A percentile compares a stretch with the other conserved stretches of the same genome.
Evolutionary conservation across 2,329 filamentous ascomycete genomes (phyloP).

Genomic region (Aspergillus viridinutans): DNA sequence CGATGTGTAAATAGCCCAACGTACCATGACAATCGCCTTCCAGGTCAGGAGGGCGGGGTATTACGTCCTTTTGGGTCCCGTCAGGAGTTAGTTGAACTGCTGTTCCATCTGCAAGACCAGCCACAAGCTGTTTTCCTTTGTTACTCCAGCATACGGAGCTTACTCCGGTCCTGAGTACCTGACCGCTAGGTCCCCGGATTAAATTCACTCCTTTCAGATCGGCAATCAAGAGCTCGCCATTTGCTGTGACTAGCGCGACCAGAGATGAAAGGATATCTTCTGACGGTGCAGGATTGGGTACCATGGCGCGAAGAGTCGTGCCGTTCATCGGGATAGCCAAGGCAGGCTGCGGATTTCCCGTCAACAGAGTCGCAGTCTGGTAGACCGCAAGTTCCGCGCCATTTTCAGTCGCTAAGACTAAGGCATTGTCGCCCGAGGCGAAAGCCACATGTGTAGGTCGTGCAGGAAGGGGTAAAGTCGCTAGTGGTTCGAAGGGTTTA

Average conservation of each 20-base stretch:
- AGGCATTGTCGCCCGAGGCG: conserved; percentile 78
- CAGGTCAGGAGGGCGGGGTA: conserved; percentile 71
- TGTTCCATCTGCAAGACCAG: conserved; percentile 75
- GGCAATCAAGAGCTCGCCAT: conserved; percentile 78
- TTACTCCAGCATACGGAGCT: conserved; percentile 88
- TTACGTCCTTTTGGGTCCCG: conserved; percentile 69
- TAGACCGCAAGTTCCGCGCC: conserved; percentile 82
- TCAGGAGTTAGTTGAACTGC: conserved; percentile 79
- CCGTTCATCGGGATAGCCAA: conserved; percentile 76
- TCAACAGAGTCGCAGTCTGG: conserved; percentile 63
- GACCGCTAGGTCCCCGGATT: conserved; percentile 56
- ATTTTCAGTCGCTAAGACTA: conserved; percentile 76
- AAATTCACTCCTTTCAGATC: conserved; percentile 68
- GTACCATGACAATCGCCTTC: conserved; percentile 63
- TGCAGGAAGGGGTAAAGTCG: conserved; percentile 66
- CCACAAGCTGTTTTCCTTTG: conserved; percentile 87
- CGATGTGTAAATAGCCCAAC: conserved; percentile 20
- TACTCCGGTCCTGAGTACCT: conserved; percentile 67
- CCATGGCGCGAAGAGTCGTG: conserved; percentile 66
- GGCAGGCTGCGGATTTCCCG: conserved; percentile 62
- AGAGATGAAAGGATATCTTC: conserved; percentile 56
- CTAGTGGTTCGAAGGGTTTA: conserved; percentile 67
- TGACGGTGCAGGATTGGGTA: conserved; percentile 69
- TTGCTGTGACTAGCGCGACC: conserved; percentile 73
- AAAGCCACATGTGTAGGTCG: conserved; percentile 86